Base-by-base conservation (phyloP, 2,329 filamentous ascomycete species). In the Aspergillus sojae region DNA sequence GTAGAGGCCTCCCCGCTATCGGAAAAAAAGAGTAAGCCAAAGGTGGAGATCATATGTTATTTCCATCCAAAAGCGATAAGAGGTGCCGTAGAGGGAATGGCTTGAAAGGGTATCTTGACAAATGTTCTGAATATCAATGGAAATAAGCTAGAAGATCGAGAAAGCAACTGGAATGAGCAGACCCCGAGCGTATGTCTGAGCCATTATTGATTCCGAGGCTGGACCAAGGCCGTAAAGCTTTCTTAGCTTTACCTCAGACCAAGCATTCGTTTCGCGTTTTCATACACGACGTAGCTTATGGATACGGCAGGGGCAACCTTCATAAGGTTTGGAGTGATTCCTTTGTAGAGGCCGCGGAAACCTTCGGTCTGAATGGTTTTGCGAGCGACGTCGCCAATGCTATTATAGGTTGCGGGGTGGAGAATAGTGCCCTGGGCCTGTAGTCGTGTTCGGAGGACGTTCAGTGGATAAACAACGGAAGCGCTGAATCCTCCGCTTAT, bases 241-340 rank as follows among this genome's bases (percentile, higher is more conserved):
- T 50, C 43, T 16, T 14, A 39, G 61, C 12, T 55, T 79, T 73
- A 85, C 68, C 72, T 79, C 62, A 85, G 71, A 23, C 81, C 82
- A 68, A 96, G 82, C 39, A 91, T 76, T 71, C 85, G 87, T 83
- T 97, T 97, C 61, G 91, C 88, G 74, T 95, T 95, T 80, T 97
- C 93, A 75, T 97, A 97, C 65, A 95, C 91, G 72, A 96, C 88
- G 84, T 95, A 97, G 60, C 93, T 94, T 76, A 99, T 98, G 72
- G 93, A 97, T 60, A 99, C 90, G 34, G 95, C 93, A 2, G 95
- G 95, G 11, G 95, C 93, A 41, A 99, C 95, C 82, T 99, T 99
- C 71, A 99, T 84, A 45, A 99, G 83, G 75, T 98, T 99, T 5
- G 95, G 95, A 48, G 94, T 97, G 68, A 98, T 83, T 1, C 95